Evolutionary conservation across 2,329 filamentous ascomycete genomes (phyloP), one percentile per base, ranked within the genome.

Genomic region (Boeremia lycopersici): DNA sequence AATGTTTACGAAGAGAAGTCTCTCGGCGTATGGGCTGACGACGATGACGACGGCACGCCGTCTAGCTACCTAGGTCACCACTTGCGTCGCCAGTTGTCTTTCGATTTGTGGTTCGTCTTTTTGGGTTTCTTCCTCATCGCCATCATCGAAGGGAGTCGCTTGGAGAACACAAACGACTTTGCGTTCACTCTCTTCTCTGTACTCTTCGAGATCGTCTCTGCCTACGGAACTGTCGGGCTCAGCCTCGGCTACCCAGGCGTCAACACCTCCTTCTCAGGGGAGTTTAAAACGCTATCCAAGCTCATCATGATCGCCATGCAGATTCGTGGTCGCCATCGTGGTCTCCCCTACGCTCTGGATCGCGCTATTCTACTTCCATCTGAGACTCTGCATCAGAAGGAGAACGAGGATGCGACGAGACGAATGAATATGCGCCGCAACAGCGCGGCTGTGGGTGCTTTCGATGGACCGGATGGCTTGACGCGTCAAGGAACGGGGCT

Each of bases 51-150:
- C 23, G 82, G 79, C 33, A 84, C 88, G 38, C 85, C 91, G 38
- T 85, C 91, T 39, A 93, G 88, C 57, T 98, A 97, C 65, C 89
- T 99, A 46, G 90, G 91, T 2, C 88, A 90, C 46, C 95, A 99
- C 84, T 83, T 99, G 73, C 89, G 95, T 33, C 87, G 90, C 41
- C 95, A 99, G 75, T 84, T 99, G 31, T 96, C 92, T 48, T 99
- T 99, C 78, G 95, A 99, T 76, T 76, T 99, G 75, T 99, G 95
- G 95, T 99, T 92, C 68, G 89, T 99, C 53, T 96, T 96, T 70
- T 74, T 98, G 19, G 95, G 95, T 0, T 86, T 96, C 64, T 99
- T 99, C 77, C 85, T 98, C 71, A 89, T 99, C 67, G 84, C 89
- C 57, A 96, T 99, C 65, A 87, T 90, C 28, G 96, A 99, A 77